Base-by-base conservation (phyloP, 2,329 filamentous ascomycete species). In the Penicillium sp. region DNA sequence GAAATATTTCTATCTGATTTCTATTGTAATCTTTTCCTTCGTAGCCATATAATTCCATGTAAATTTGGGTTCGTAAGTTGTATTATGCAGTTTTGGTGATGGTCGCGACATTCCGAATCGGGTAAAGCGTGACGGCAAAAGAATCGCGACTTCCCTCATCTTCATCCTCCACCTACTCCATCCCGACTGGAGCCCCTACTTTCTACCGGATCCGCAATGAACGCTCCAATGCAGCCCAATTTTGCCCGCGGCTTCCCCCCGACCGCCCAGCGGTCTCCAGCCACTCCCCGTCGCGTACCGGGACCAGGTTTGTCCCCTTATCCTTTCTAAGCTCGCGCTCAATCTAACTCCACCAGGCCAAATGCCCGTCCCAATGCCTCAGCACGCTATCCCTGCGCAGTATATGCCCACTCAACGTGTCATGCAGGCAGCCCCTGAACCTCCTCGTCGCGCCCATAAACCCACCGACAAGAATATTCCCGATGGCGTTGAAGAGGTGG, bases 391-490 rank as follows among this genome's bases (percentile, higher is more conserved):
- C 23, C 68, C 74, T 45, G 68, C 72, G 25, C 75, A 77, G 53
- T 74, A 74, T 57, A 68, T 76, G 61, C 60, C 73, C 26, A 63
- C 69, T 23, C 73, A 73, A 62, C 75, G 75, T 57, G 66, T 68
- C 54, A 72, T 73, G 60, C 72, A 74, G 45, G 71, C 72, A 26
- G 75, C 72, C 31, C 75, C 77, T 45, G 69, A 72, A 62, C 87
- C 89, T 46, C 92, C 93, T 75, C 87, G 92, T 60, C 87, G 91
- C 66, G 92, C 91, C 70, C 87, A 88, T 71, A 96, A 93, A 76
- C 95, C 95, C 1, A 97, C 92, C 57, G 95, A 99, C 77, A 96
- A 92, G 82, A 95, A 92, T 68, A 87, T 99, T 26, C 93, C 95
- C 39, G 93, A 98, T 63, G 92, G 91, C 55, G 83, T 96, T 45